Percentiles rank a stretch among this genome's conserved stretches.
Conservation (phyloP, 2,329 filamentous ascomycete species). For the Bipolaris zeicola region DNA sequence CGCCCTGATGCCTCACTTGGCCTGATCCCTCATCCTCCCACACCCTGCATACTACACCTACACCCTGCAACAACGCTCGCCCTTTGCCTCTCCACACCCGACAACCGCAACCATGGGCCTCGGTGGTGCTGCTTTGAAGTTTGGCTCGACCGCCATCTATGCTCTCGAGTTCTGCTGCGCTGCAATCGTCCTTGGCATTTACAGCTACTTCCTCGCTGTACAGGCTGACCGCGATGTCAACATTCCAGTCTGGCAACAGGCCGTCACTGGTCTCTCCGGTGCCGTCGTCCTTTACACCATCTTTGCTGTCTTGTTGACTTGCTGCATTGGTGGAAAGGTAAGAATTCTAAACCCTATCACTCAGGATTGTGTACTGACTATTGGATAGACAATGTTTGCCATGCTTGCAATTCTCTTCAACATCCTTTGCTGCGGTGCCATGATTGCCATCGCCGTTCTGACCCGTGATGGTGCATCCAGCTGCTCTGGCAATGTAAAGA, state of each 20-base stretch:
- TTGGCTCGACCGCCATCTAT: constrained; percentile 73
- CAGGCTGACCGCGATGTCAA: constrained; percentile 66
- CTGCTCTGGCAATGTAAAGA: constrained; percentile 68
- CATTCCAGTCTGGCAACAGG: constrained; percentile 70
- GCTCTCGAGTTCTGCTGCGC: constrained; percentile 74
- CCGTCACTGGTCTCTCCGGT: constrained; percentile 75
- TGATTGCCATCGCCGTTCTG: constrained; percentile 80
- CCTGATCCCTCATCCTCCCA: neutral
- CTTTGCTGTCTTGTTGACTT: constrained; percentile 73
- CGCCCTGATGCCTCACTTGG: neutral
- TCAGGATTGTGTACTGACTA: neutral
- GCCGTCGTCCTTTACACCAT: constrained; percentile 75
- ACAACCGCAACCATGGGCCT: constrained; percentile 57
- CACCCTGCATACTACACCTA: neutral
- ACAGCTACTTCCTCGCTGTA: constrained; percentile 82
- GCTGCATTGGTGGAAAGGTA: constrained; percentile 74
- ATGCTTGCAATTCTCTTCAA: constrained; percentile 77
- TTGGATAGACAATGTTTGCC: constrained; percentile 62
- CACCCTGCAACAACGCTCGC: neutral
- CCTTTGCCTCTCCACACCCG: neutral
- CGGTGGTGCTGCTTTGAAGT: constrained; percentile 68
- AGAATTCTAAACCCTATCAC: constrained; percentile 17
- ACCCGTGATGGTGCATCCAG: constrained; percentile 70
- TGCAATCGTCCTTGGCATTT: constrained; percentile 73
- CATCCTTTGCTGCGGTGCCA: constrained; percentile 73